A percentile compares a stretch with the other conserved stretches of the same genome.
These are phyloP conservation scores for Decorospora gaudefroyi DNA, from an alignment of 2,329 filamentous ascomycete species.

Conservation along the genomic window DNA sequence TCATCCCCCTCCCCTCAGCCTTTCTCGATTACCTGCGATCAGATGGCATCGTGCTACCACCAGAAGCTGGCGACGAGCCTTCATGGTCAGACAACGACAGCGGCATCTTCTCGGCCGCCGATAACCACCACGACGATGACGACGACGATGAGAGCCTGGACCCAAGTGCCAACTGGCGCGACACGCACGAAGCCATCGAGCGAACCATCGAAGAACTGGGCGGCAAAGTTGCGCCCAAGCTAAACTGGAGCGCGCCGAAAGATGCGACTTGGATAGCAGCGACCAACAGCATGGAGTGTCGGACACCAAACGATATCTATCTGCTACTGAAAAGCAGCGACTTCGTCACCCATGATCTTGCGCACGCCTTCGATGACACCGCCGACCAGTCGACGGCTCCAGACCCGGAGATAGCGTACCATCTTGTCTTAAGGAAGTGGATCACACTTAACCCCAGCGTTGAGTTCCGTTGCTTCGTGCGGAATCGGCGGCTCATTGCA, in stretches of 20 bases:
- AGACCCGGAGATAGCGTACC: slow-evolving; percentile 64
- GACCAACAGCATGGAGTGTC: slow-evolving; percentile 91
- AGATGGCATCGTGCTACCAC: slow-evolving; percentile 87
- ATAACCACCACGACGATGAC: slow-evolving; percentile 52
- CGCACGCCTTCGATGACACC: slow-evolving; percentile 86
- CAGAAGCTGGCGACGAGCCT: slow-evolving; percentile 60
- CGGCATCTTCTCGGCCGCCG: slow-evolving; percentile 56
- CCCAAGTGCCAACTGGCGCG: slow-evolving; percentile 66
- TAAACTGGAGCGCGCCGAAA: slow-evolving; percentile 97
- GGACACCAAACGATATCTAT: slow-evolving; percentile 86
- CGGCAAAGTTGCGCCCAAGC: slow-evolving; percentile 84
- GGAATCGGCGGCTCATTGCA: slow-evolving; percentile 75
- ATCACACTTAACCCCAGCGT: slow-evolving; percentile 87
- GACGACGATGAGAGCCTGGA: slow-evolving; percentile 62
- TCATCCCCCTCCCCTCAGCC: slow-evolving; percentile 73
- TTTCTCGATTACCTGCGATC: slow-evolving; percentile 88
- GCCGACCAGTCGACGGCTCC: slow-evolving; percentile 30
- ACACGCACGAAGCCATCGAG: slow-evolving; percentile 77
- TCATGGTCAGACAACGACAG: slow-evolving; percentile 57
- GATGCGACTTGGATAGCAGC: slow-evolving; percentile 89
- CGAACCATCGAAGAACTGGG: slow-evolving; percentile 78
- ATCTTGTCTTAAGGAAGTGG: slow-evolving; percentile 85
- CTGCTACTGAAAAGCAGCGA: slow-evolving; percentile 91
- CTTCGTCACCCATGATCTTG: slow-evolving; percentile 91
- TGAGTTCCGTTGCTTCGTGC: slow-evolving; percentile 95